A percentile compares a stretch with the other conserved stretches of the same genome.
These are phyloP conservation scores for Gaeumannomyces sp. DNA, from an alignment of 2,329 filamentous ascomycete species.

Conservation along the genomic window DNA sequence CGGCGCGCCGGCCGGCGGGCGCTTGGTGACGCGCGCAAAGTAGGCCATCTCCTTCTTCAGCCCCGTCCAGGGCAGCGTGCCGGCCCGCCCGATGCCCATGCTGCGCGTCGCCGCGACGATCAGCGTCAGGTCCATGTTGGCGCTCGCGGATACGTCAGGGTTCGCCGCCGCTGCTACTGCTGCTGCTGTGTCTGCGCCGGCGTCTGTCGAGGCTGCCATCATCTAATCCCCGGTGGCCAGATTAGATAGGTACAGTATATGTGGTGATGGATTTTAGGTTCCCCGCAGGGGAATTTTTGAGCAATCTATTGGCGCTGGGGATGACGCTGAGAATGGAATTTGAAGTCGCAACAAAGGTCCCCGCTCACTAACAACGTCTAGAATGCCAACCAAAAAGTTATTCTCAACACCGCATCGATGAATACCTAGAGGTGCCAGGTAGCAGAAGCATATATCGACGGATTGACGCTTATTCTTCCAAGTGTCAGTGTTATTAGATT, in stretches of 20 bases:
- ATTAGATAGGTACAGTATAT: too few species aligned
- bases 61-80: slow-evolving; percentile 80
- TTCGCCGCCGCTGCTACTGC: neutral
- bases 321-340: too few species aligned
- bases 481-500: neutral
- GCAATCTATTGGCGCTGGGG: neutral
- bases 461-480: neutral
- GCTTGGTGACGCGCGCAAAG: slow-evolving; percentile 84
- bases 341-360: too few species aligned
- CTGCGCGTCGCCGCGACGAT: slow-evolving; percentile 87
- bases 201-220: neutral
- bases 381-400: too few species aligned
- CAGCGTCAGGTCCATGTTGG: slow-evolving; percentile 64
- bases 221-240: too few species aligned
- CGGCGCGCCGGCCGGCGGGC: slow-evolving; percentile 37
- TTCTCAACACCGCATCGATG: too few species aligned
- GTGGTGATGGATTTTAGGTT: neutral
- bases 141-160: neutral
- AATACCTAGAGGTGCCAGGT: too few species aligned
- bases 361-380: too few species aligned
- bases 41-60: slow-evolving; percentile 91
- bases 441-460: neutral
- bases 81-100: slow-evolving; percentile 80
- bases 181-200: neutral
- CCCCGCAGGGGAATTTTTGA: neutral